A percentile compares a stretch with the other conserved stretches of the same genome.
These are phyloP conservation scores for Rhododendron simsii DNA, from an alignment of 148 eudicot genomes.

Conservation along the genomic window DNA sequence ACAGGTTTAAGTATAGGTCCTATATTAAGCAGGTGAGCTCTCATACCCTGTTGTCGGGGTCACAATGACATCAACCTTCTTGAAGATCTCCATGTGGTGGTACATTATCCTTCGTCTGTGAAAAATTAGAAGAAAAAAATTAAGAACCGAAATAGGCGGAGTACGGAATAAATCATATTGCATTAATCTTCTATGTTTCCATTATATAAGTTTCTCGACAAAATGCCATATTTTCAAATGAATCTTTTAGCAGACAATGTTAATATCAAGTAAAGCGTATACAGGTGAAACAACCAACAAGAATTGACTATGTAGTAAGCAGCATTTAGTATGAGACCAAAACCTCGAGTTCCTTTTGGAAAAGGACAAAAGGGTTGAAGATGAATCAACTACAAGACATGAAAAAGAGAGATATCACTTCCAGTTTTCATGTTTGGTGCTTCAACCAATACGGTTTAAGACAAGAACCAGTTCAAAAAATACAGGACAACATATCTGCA, in stretches of 20 bases:
- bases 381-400: background rate
- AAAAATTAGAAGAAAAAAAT: slow-evolving; percentile 9
- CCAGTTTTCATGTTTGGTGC: background rate
- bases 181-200: background rate
- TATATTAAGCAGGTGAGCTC: background rate
- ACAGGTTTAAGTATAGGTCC: background rate
- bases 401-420: background rate
- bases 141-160: background rate
- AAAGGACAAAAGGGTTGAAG: background rate
- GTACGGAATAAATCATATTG: background rate
- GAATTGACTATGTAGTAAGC: background rate
- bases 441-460: background rate
- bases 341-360: background rate
- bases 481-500: background rate
- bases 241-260: background rate
- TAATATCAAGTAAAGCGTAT: background rate
- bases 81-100: slow-evolving; percentile 81
- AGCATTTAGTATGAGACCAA: background rate
- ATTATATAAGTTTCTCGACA: background rate
- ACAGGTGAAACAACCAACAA: background rate
- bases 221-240: background rate
- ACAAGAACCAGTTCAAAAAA: background rate
- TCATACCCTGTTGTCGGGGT: slow-evolving; percentile 98
- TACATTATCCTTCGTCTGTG: slow-evolving; percentile 87
- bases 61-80: slow-evolving; percentile 85